Evolutionary conservation across 2,329 filamentous ascomycete genomes (phyloP).

Genomic region (Curvularia lunata): DNA sequence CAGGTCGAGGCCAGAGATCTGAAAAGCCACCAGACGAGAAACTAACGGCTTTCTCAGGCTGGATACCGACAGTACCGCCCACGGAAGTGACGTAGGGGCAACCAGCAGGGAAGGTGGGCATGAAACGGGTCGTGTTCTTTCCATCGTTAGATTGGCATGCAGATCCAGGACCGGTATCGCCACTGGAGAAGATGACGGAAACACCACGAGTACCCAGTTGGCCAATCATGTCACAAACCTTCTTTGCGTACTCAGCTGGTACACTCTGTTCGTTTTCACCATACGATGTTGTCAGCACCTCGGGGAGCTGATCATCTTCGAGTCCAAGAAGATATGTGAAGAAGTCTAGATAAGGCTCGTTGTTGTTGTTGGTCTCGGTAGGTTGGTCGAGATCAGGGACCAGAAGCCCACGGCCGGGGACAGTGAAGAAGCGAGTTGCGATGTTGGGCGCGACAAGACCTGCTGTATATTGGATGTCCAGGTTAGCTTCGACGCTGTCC

Average conservation of each 20-base stretch:
- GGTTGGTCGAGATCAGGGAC: slow-evolving; percentile 58
- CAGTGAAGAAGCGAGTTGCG: slow-evolving; percentile 56
- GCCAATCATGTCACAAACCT: slow-evolving; percentile 50
- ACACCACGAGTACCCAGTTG: slow-evolving; percentile 51
- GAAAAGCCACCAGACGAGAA: slow-evolving; percentile 57
- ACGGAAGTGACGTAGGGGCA: slow-evolving; percentile 58
- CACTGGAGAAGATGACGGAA: slow-evolving; percentile 49
- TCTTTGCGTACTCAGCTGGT: slow-evolving; percentile 45
- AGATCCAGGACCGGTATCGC: slow-evolving; percentile 51
- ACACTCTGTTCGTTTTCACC: slow-evolving; percentile 52
- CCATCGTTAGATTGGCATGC: slow-evolving; percentile 56
- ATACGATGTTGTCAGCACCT: slow-evolving; percentile 49
- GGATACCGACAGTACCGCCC: slow-evolving; percentile 50
- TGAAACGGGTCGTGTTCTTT: slow-evolving; percentile 52
- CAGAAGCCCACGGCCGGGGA: slow-evolving; percentile 54
- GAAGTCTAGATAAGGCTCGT: slow-evolving; percentile 56
- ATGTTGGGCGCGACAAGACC: slow-evolving; percentile 52
- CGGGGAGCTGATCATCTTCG: slow-evolving; percentile 45
- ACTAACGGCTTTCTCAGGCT: slow-evolving; percentile 49
- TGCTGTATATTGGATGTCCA: slow-evolving; percentile 59
- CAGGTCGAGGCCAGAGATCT: slow-evolving; percentile 51
- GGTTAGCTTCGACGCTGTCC: slow-evolving; percentile 57
- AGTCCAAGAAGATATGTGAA: slow-evolving; percentile 46
- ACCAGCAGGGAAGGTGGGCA: slow-evolving; percentile 55
- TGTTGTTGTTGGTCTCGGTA: slow-evolving; percentile 49